Percentiles rank a stretch among this genome's conserved stretches.
These are phyloP conservation scores for Phytophthora europaea DNA, from an alignment of 352 stramenopile species.

Conservation along the genomic window DNA sequence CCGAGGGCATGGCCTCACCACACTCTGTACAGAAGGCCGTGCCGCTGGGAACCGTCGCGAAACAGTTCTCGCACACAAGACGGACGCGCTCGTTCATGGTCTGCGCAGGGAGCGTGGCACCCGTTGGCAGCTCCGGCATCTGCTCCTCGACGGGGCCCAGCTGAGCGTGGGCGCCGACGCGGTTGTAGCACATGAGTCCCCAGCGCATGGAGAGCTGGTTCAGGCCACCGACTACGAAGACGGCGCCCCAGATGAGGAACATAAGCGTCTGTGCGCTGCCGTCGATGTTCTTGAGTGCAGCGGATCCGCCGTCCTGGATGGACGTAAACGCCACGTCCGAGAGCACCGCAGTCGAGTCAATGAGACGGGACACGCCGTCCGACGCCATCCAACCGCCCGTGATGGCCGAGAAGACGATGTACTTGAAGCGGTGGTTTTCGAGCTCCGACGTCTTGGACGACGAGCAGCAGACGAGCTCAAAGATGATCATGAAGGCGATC, in stretches of 20 bases:
- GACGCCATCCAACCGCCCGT: slow-evolving; percentile 81
- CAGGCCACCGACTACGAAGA: slow-evolving; percentile 64
- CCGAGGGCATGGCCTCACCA: slow-evolving; percentile 85
- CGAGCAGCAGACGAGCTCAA: slow-evolving; percentile 83
- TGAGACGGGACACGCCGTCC: slow-evolving; percentile 80
- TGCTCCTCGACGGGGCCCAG: slow-evolving; percentile 74
- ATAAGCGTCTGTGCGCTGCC: slow-evolving; percentile 68
- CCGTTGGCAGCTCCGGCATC: slow-evolving; percentile 78
- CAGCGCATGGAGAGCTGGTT: slow-evolving; percentile 91
- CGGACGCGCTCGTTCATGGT: slow-evolving; percentile 69
- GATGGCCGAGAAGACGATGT: slow-evolving; percentile 80
- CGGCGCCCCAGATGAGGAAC: slow-evolving; percentile 84
- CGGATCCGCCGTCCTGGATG: slow-evolving; percentile 71
- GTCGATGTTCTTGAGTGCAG: slow-evolving; percentile 64
- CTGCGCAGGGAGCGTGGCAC: slow-evolving; percentile 71
- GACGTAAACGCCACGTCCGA: slow-evolving; percentile 70
- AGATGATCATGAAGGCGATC: slow-evolving; percentile 90
- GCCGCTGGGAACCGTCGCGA: slow-evolving; percentile 82
- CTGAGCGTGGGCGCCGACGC: slow-evolving; percentile 77
- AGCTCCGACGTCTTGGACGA: slow-evolving; percentile 83
- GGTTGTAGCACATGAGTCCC: slow-evolving; percentile 92
- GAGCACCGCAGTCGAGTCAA: slow-evolving; percentile 66
- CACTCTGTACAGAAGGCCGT: slow-evolving; percentile 92
- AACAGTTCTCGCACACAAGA: slow-evolving; percentile 92
- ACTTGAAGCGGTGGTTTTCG: slow-evolving; percentile 93